phyloP scores from a whole-genome alignment of 805 yeast species.

The Scheffersomyces lignosus region DNA sequence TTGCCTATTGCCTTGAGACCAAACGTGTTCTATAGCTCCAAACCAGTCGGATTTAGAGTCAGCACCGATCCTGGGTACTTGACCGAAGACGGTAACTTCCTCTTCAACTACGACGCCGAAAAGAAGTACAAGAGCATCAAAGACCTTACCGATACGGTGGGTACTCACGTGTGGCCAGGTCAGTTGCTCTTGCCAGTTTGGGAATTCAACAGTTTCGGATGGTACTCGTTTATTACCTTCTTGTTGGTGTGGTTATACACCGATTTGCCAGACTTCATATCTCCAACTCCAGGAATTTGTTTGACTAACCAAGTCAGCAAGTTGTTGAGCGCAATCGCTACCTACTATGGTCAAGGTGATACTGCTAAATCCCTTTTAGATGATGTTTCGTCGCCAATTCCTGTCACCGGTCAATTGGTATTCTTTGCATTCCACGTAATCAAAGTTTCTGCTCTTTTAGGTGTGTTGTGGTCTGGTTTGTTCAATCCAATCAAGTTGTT shows the following conservation, averaged over 20 bases:
- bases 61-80: constrained; percentile 74
- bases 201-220: constrained; percentile 48
- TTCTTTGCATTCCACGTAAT: constrained; percentile 73
- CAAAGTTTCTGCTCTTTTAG: constrained; percentile 57
- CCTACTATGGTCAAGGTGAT: constrained; percentile 35
- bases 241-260: constrained; percentile 81
- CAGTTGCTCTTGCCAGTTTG: constrained; percentile 81
- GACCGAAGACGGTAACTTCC: constrained; percentile 78
- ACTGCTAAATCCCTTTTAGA: constrained; percentile 48
- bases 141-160: constrained; percentile 48
- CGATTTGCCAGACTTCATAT: constrained; percentile 83
- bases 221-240: constrained; percentile 36
- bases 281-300: constrained; percentile 92
- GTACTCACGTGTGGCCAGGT: constrained; percentile 80
- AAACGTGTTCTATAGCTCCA: constrained; percentile 62
- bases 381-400: constrained; percentile 46
- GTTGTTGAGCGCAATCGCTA: constrained; percentile 19
- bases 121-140: constrained; percentile 47
- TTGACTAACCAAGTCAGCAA: constrained; percentile 58
- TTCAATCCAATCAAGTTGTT: constrained; percentile 64
- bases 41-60: constrained; percentile 65
- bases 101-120: constrained; percentile 64
- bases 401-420: constrained; percentile 53
- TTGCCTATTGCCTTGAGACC: constrained; percentile 82
- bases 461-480: constrained; percentile 64